phyloP scores from a whole-genome alignment of 164 flowering plant genomes.

The Sextonia rubra region DNA sequence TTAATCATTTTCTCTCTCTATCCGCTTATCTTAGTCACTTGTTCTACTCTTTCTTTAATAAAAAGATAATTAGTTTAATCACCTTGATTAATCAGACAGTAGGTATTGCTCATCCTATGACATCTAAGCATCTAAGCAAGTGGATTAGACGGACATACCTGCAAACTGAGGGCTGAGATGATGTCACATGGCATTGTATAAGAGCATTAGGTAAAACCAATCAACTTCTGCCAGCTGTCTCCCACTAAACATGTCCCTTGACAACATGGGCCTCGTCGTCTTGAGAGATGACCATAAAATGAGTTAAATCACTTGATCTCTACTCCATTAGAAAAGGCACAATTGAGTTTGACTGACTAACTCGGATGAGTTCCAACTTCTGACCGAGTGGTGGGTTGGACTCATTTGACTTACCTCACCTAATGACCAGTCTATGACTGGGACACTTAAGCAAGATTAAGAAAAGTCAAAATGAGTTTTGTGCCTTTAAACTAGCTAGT shows the following conservation, averaged over 20 bases:
- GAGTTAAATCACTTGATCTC: no score
- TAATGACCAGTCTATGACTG: no score
- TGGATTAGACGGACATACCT: background rate
- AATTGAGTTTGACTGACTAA: background rate
- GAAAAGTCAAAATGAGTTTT: no score
- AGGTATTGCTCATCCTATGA: background rate
- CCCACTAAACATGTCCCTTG: background rate
- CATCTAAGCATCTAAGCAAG: background rate
- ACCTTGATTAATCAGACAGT: background rate
- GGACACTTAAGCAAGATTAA: no score
- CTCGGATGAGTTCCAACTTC: no score
- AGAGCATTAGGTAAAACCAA: background rate
- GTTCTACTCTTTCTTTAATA: background rate
- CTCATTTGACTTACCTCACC: no score
- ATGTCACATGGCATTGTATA: background rate
- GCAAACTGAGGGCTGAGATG: background rate
- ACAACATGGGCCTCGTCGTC: background rate
- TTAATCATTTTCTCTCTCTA: background rate
- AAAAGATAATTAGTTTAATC: background rate
- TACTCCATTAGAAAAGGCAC: no score
- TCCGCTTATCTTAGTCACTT: background rate
- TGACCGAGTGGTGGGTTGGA: no score
- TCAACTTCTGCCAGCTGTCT: slow-evolving; percentile 4
- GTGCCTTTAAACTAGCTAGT: no score
- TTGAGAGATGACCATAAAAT: background rate